Evolutionary conservation across 78 protist genomes (phyloP).

Genomic region (Bigelowiella natans): DNA sequence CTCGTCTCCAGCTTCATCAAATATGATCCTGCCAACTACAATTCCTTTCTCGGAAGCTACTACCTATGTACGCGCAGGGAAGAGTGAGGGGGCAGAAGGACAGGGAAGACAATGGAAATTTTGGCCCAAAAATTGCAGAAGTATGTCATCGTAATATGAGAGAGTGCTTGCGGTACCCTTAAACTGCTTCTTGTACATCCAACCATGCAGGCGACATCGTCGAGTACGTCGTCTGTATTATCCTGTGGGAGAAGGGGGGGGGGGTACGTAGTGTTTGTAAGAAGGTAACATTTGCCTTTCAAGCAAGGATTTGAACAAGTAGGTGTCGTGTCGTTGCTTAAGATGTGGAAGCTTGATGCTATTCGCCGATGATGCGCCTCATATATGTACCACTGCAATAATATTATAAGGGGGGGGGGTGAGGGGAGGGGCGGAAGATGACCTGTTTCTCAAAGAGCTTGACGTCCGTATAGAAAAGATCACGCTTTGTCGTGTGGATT

Average conservation of each 20-base stretch:
- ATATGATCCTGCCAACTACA: constrained; percentile 42
- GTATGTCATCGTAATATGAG: not conserved
- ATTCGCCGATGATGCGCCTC: no score
- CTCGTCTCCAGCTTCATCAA: constrained; percentile 35
- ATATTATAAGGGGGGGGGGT: no score
- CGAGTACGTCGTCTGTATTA: constrained; percentile 43
- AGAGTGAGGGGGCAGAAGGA: not conserved
- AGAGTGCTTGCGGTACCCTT: constrained; percentile 6
- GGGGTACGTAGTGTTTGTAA: no score
- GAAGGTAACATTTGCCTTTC: constrained; percentile 30
- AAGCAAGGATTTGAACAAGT: not conserved
- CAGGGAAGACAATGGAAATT: not conserved
- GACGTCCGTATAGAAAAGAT: constrained; percentile 64
- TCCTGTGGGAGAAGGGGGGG: no score
- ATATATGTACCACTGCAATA: no score
- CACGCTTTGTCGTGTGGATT: constrained; percentile 62
- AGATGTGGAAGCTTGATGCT: no score
- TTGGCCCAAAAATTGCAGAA: not conserved
- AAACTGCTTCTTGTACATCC: constrained; percentile 55
- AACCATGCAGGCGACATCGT: constrained; percentile 55
- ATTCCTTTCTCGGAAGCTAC: constrained; percentile 58
- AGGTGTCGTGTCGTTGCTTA: no score
- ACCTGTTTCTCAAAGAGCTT: not conserved
- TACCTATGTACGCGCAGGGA: not conserved
- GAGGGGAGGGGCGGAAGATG: no score